phyloP scores from a whole-genome alignment of 768 basidiomycete species.

The Pleurotus cornucopiae region DNA sequence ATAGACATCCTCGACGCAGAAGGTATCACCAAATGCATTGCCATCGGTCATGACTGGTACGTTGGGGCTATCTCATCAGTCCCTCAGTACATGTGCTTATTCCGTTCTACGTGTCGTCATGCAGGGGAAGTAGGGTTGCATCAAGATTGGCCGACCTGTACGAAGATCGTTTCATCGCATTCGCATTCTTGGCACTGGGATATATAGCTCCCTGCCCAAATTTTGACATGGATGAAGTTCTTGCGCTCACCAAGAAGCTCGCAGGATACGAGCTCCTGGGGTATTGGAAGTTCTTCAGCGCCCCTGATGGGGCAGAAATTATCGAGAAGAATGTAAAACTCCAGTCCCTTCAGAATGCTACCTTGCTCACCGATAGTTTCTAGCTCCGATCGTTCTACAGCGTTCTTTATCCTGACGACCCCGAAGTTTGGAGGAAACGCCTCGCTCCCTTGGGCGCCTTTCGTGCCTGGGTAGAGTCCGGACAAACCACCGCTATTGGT shows the following conservation, averaged over 20 bases:
- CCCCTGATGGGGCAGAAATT: slow-evolving; percentile 25
- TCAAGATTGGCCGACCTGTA: slow-evolving; percentile 34
- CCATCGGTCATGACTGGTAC: slow-evolving; percentile 42
- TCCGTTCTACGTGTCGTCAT: not conserved
- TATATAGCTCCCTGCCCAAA: slow-evolving; percentile 25
- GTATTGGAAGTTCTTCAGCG: slow-evolving; percentile 33
- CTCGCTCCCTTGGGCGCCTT: slow-evolving; percentile 31
- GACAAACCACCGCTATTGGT: slow-evolving; percentile 21
- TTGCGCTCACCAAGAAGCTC: slow-evolving; percentile 14
- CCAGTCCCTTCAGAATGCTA: not conserved
- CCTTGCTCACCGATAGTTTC: not conserved
- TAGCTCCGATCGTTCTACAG: slow-evolving; percentile 37
- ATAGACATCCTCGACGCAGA: slow-evolving; percentile 37
- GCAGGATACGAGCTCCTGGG: slow-evolving; percentile 28
- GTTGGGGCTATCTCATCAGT: not conserved
- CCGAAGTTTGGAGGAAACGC: slow-evolving; percentile 29
- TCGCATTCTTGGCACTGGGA: slow-evolving; percentile 32
- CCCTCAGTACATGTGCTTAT: no score
- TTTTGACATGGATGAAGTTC: slow-evolving; percentile 14
- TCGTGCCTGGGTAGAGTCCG: slow-evolving; percentile 27
- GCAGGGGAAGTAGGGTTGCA: slow-evolving; percentile 32
- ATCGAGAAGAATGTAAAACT: slow-evolving; percentile 32
- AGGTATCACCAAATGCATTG: slow-evolving; percentile 26
- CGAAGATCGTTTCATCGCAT: slow-evolving; percentile 35
- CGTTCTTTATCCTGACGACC: slow-evolving; percentile 26